Conservation (phyloP, 2,329 filamentous ascomycete species). For the Exophiala aquamarina region DNA sequence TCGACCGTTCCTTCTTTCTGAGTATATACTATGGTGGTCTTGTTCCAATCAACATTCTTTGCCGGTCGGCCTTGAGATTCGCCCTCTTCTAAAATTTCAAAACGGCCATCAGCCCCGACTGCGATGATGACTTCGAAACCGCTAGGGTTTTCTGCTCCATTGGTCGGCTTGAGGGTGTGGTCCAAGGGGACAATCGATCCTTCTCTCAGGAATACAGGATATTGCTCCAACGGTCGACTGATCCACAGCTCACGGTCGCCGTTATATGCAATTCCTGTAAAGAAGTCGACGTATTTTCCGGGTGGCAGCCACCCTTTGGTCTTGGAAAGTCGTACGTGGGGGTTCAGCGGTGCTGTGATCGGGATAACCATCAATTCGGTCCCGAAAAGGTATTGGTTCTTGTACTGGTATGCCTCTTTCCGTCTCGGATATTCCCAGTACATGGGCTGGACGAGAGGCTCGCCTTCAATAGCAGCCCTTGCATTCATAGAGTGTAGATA, state of each 20-base stretch:
- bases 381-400: conserved; percentile 62
- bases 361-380: conserved; percentile 57
- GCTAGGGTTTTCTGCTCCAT: neutral
- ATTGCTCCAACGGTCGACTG: conserved; percentile 50
- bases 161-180: neutral
- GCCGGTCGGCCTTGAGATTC: neutral
- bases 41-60: neutral
- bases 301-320: conserved; percentile 60
- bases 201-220: conserved; percentile 56
- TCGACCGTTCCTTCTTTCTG: neutral
- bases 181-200: conserved; percentile 62
- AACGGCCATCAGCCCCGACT: neutral
- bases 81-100: conserved; percentile 1
- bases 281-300: conserved; percentile 57
- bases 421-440: conserved; percentile 60
- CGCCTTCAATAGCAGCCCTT: conserved; percentile 42
- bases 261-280: conserved; percentile 59
- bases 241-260: conserved; percentile 54
- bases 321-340: conserved; percentile 46
- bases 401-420: conserved; percentile 56
- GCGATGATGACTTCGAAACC: conserved; percentile 1
- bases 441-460: conserved; percentile 60
- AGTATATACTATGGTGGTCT: neutral
- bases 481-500: conserved; percentile 62
- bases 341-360: conserved; percentile 53